Conservation (phyloP, 257 asterid genomes). For the Primulina eburnea region DNA sequence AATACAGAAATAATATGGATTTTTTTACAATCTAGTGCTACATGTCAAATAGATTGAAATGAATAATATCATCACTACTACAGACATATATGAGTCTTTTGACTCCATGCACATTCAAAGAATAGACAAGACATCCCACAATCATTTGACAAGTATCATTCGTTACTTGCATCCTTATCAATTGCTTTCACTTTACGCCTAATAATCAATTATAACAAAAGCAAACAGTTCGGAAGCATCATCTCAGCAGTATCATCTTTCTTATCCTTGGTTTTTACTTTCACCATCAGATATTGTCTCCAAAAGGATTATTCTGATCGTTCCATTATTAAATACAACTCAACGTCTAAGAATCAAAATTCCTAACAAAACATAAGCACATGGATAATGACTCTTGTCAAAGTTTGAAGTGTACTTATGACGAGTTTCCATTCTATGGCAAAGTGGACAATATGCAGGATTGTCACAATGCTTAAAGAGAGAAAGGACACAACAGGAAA, state of each 20-base stretch:
- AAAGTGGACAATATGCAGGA: constrained; percentile 8
- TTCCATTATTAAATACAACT: constrained; percentile 5
- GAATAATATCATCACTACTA: neutral
- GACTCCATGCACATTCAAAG: neutral
- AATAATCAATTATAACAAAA: too few species aligned
- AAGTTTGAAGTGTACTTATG: neutral
- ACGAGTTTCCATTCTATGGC: neutral
- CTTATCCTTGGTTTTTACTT: constrained; percentile 1
- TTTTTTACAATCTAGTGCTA: neutral
- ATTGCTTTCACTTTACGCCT: neutral
- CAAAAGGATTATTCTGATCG: neutral
- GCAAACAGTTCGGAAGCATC: too few species aligned
- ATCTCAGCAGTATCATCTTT: neutral
- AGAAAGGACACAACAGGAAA: constrained; percentile 6
- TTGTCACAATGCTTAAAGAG: neutral
- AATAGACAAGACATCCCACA: neutral
- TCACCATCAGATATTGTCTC: neutral
- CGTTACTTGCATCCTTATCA: constrained; percentile 5
- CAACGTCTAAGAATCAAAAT: neutral
- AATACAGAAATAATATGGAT: constrained; percentile 8
- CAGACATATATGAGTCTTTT: neutral
- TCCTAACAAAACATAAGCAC: constrained; percentile 15
- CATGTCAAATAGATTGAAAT: neutral
- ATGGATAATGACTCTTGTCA: constrained; percentile 1
- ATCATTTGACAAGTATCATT: neutral